Base-by-base conservation (phyloP, 352 stramenopile species). In the Pseudoperonospora humuli region DNA sequence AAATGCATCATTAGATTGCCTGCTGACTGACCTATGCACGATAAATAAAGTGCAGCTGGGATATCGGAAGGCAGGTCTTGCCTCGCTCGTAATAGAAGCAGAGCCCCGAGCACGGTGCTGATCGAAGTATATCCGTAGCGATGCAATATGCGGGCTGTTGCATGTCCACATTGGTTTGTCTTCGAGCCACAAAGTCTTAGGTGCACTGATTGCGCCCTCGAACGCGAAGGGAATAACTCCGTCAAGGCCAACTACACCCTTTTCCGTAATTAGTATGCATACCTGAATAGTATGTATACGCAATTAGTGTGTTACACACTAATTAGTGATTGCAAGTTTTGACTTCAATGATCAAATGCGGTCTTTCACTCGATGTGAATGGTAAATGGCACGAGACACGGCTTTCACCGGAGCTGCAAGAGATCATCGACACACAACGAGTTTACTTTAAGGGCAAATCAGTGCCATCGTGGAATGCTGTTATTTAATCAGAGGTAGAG, bases 121-220 rank as follows among this genome's bases (percentile, higher is more conserved):
- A 45, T 15, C 19, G 50, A 57, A 9, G 14, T 33, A 18, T 57
- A 14, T 3, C 33, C 47, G 2, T 38, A 39, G 2, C 47, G 31
- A 7, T 26, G 49, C 1, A 44, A 11, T 33, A 55, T 39, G 24
- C 25, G 29, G 34, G 39, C 33, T 4, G 32, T 55, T 1, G 47
- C 26, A 2, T 7, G 17, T 3, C 46, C 38, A 10, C 17, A 21
- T 42, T 54, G 28, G 31, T 54, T 54, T 23, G 29, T 47, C 21
- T 47, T 47, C 9, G 37, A 54, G 1, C 38, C 37, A 11, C 29
- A 8, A 1, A 56, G 26, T 3, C 38, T 9, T 1, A 45, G 2
- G n/a, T n/a, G n/a, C n/a, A n/a, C n/a, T n/a, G n/a, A n/a, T n/a
- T n/a, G n/a, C n/a, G n/a, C n/a, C n/a, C 7, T 23, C 19, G 20